phyloP scores from a whole-genome alignment of 805 yeast genomes.

The Candida rishiriensis region DNA sequence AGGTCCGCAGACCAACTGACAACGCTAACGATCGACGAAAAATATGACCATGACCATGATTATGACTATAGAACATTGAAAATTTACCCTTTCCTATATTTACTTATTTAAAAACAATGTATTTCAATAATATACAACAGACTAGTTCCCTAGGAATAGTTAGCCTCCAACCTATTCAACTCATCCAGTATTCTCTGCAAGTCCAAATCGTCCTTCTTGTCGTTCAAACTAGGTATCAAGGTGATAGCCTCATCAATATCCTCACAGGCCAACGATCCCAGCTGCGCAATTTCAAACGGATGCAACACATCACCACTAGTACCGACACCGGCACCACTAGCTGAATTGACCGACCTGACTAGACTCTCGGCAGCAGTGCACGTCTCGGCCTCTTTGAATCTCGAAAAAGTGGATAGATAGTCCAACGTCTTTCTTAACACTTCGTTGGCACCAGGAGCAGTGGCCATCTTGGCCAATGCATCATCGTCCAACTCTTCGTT shows the following conservation, averaged over 20 bases:
- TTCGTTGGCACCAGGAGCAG: constrained; percentile 76
- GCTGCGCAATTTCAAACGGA: constrained; percentile 93
- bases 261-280: constrained; percentile 83
- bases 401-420: constrained; percentile 76
- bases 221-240: constrained; percentile 79
- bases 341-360: constrained; percentile 43
- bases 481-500: constrained; percentile 40
- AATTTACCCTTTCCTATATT: background rate
- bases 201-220: constrained; percentile 81
- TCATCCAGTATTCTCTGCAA: constrained; percentile 85
- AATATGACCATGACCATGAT: too few species aligned
- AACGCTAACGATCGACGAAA: too few species aligned
- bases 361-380: constrained; percentile 90
- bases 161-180: constrained; percentile 61
- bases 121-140: constrained; percentile 13
- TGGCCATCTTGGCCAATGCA: constrained; percentile 44
- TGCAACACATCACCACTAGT: constrained; percentile 48
- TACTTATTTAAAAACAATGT: background rate
- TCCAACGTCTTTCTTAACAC: constrained; percentile 89
- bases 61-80: too few species aligned
- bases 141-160: constrained; percentile 17
- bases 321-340: constrained; percentile 67
- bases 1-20: too few species aligned
- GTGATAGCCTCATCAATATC: constrained; percentile 97
- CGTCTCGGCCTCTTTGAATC: constrained; percentile 89